Evolutionary conservation across 2,329 filamentous ascomycete species (phyloP), one percentile per base, ranked within the genome.

Genomic region (Penicillium vulpinum): DNA sequence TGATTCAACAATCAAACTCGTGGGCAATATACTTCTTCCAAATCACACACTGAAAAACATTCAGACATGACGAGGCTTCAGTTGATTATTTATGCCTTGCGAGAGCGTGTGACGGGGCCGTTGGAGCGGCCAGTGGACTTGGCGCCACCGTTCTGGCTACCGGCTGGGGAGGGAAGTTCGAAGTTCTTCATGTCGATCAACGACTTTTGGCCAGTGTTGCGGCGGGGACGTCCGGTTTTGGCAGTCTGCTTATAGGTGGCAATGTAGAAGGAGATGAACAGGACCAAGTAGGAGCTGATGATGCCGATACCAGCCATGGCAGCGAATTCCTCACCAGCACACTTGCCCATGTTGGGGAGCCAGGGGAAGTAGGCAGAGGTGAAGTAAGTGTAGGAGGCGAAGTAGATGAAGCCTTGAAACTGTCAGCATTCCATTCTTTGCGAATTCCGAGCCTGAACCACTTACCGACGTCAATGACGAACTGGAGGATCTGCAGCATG

Each of bases 251-350:
- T 85, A 75, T 99, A 99, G 60, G 93, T 99, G 65, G 92, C 92
- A 67, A 96, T 84, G 85, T 97, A 99, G 88, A 99, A 99, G 50
- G 89, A 93, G 80, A 99, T 96, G 87, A 99, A 99, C 66, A 99
- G 90, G 62, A 97, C 84, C 58, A 99, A 86, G 85, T 97, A 99
- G 31, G 91, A 96, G 79, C 86, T 92, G 73, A 99, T 83, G 70
- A 96, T 96, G 65, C 83, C 90, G 68, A 97, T 96, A 67, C 93
- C 93, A 58, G 92, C 84, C 71, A 97, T 91, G 43, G 93, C 93
- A 47, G 93, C 93, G 71, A 97, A 97, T 78, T 97, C 94, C 82
- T 97, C 93, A 70, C 93, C 93, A 39, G 93, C 91, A 76, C 93
- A 99, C 68, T 87, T 81, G 75, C 93, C 93, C 62, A 83, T 79